phyloP scores from a whole-genome alignment of 805 yeast species.

The Priceomyces medius region DNA sequence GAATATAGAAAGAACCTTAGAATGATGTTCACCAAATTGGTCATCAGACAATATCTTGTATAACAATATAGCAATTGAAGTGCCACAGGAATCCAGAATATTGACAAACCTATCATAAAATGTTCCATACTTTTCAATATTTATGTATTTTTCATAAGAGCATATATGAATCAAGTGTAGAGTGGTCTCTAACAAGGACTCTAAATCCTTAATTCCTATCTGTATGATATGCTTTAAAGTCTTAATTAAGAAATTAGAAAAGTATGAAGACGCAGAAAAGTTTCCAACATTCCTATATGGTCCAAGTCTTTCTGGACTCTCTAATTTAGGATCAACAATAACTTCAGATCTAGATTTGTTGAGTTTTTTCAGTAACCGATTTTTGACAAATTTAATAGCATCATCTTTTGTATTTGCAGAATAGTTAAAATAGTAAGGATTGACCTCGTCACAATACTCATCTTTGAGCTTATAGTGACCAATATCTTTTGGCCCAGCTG shows the following conservation, averaged over 20 bases:
- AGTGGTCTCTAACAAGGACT: constrained; percentile 54
- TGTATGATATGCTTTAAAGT: constrained; percentile 41
- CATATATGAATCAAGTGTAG: constrained; percentile 71
- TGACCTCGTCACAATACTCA: constrained; percentile 29
- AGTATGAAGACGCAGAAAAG: constrained; percentile 53
- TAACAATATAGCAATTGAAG: constrained; percentile 39
- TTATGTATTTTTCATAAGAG: constrained; percentile 30
- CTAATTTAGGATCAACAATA: constrained; percentile 54
- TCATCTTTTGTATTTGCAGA: constrained; percentile 80
- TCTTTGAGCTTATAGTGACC: constrained; percentile 40
- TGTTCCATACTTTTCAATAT: constrained; percentile 26
- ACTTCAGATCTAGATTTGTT: constrained; percentile 45
- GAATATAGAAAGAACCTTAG: constrained; percentile 59
- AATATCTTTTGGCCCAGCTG: constrained; percentile 33
- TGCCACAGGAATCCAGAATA: constrained; percentile 29
- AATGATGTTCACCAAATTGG: constrained; percentile 41
- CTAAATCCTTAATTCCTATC: constrained; percentile 44
- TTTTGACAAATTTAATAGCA: constrained; percentile 64
- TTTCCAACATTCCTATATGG: constrained; percentile 46
- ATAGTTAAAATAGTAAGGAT: constrained; percentile 78
- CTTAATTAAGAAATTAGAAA: constrained; percentile 52
- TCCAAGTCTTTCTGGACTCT: constrained; percentile 31
- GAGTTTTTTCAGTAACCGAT: constrained; percentile 41
- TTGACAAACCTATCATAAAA: constrained; percentile 31
- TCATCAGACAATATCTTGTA: constrained; percentile 41